Evolutionary conservation across 2,329 filamentous ascomycete genomes (phyloP).

Genomic region (Thermochaetoides dissita): DNA sequence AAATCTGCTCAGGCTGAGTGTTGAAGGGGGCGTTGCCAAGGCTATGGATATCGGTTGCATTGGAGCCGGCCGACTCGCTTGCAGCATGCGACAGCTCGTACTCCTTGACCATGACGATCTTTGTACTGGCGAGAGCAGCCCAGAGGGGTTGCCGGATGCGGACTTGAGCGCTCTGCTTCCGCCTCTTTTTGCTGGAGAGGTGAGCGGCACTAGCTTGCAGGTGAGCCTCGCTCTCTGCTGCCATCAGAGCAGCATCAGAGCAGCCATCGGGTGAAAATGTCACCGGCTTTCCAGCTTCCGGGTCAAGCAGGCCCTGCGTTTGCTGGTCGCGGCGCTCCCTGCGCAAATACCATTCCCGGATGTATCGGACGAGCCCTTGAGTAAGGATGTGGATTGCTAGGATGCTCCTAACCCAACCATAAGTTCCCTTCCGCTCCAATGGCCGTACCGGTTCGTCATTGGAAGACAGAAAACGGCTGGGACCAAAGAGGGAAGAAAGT

Average conservation of each 20-base stretch:
- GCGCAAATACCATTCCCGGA: conserved; percentile 53
- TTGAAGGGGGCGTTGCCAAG: conserved; percentile 63
- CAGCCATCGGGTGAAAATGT: conserved; percentile 23
- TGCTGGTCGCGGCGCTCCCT: conserved; percentile 41
- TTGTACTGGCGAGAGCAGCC: conserved; percentile 88
- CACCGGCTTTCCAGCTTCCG: conserved; percentile 43
- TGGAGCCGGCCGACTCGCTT: conserved; percentile 58
- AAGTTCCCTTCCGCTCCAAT: conserved; percentile 45
- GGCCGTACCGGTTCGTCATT: conserved; percentile 27
- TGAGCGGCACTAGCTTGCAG: conserved; percentile 36
- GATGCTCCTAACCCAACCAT: conserved; percentile 54
- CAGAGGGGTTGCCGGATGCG: conserved; percentile 83
- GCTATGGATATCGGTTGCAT: conserved; percentile 64
- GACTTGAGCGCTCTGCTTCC: conserved; percentile 83
- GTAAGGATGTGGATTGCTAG: conserved; percentile 63
- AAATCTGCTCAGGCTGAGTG: conserved; percentile 56
- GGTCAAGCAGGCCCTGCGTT: conserved; percentile 38
- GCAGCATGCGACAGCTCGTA: conserved; percentile 69
- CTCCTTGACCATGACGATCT: conserved; percentile 90
- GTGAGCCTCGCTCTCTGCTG: conserved; percentile 39
- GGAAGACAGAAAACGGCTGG: conserved; percentile 23
- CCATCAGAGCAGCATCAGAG: conserved; percentile 34
- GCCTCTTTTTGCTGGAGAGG: conserved; percentile 63
- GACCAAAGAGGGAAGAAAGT: conserved; percentile 19
- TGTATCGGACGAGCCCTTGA: conserved; percentile 57